Evolutionary conservation across 2,329 filamentous ascomycete genomes (phyloP), one percentile per base, ranked within the genome.

Genomic region (Pezicula neosporulosa): DNA sequence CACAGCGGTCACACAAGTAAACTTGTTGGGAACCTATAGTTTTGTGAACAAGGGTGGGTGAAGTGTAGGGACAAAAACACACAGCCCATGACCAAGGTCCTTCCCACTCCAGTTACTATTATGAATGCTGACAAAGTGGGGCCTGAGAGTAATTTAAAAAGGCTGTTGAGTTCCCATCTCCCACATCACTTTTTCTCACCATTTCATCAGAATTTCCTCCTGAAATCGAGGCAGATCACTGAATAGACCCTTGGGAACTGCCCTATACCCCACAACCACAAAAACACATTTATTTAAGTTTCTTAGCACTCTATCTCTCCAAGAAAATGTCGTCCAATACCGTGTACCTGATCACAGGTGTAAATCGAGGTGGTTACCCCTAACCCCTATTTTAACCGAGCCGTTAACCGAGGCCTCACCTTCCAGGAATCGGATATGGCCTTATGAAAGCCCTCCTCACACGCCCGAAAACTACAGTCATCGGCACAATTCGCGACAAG

Each of bases 401-500:
- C 37, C 28, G 44, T n/a, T 47, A 35, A 36, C 6, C 18, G 7
- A 37, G 13, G 35, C n/a, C 30, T 19, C 13, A 15, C 4, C 15
- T 28, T 13, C 18, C 47, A 65, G 63, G 62, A 21, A 62, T 61
- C 49, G 72, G 72, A 2, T 58, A 65, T 9, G 65, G 61, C 5
- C 56, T 72, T 9, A 56, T 65, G 43, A 48, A 61, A 36, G 21
- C 47, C 3, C 71, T 71, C 55, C 68, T 77, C 37, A 52, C 57
- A 1, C 60, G 66, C 1, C 67, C 72, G 1, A 59, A 69, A 41
- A 68, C 65, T 16, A 71, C 61, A 16, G 68, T 75, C 38, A 67
- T 76, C 13, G 71, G 68, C 18, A 69, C 68, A 6, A 63, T 72
- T 28, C 71, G 72, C 19, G 60, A 67, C n/a, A 1, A 9, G 2